Evolutionary conservation across 495 filamentous ascomycete species (phyloP), one percentile per base, ranked within the genome.

Genomic region (Neurospora discreta): DNA sequence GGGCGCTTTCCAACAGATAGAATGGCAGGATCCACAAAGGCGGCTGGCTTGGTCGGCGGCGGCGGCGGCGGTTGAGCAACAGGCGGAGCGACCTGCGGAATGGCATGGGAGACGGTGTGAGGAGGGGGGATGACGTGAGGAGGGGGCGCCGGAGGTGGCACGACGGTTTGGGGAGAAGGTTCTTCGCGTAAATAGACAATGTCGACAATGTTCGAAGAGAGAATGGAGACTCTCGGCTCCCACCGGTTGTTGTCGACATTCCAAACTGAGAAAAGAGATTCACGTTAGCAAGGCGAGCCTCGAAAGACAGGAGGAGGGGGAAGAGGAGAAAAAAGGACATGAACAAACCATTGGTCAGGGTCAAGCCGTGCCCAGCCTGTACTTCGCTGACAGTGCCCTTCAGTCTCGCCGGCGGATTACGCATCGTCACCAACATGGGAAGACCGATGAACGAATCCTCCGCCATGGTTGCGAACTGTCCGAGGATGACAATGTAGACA

Each of bases 311-410:
- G n/a, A 40, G 40, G 23, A 70, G 60, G 39, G 65, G 26, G 11
- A 38, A 39, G 33, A 16, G 16, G 40, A 30, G 70, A 20, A 36
- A n/a, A 38, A 42, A 71, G 38, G n/a, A 5, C 10, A 58, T 26
- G 42, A 42, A 75, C 86, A 73, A 84, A 95, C 95, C 95, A 85
- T 97, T 87, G 68, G 85, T 86, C 30, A 99, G 85, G 30, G 90
- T 89, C 74, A 99, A 84, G 52, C 89, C 88, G 72, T 90, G 87
- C 7, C 91, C 91, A 68, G 90, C 87, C 33, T 85, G 82, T 40
- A 98, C 89, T 74, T 88, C 84, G 67, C 87, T 87, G 42, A 99
- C 89, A 30, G 89, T 86, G 52, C 95, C 95, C 73, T 88, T 87
- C 65, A 97, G 80, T 74, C 87, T 85, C 18, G 86, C 85, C 2